These are phyloP conservation scores for Ceratocystis ficicola DNA, from an alignment of 2,329 filamentous ascomycete species.

Conservation along the genomic window DNA sequence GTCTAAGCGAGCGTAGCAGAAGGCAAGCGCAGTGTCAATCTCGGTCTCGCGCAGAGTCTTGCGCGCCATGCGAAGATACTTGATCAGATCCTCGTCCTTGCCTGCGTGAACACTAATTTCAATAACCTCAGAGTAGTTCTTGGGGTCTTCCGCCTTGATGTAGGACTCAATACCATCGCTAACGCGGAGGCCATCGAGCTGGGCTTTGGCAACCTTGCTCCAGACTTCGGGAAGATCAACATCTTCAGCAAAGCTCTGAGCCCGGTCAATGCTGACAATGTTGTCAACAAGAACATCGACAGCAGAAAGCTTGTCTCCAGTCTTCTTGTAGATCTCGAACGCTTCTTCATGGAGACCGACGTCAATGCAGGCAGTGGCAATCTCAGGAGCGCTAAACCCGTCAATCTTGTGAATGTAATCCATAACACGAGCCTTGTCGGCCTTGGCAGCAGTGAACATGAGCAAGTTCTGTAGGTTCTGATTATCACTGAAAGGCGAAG, in stretches of 20 bases:
- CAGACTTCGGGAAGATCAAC: conserved; percentile 91
- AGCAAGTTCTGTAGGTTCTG: conserved; percentile 90
- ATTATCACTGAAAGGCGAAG: conserved; percentile 97
- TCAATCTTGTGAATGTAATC: conserved; percentile 90
- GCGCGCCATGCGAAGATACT: conserved; percentile 90
- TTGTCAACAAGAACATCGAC: conserved; percentile 90
- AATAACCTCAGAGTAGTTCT: conserved; percentile 91
- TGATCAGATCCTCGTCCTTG: conserved; percentile 95
- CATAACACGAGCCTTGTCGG: conserved; percentile 88
- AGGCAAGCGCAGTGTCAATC: conserved; percentile 87
- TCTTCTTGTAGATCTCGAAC: conserved; percentile 98
- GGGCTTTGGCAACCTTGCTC: conserved; percentile 96
- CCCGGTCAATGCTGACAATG: conserved; percentile 94
- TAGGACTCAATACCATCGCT: conserved; percentile 92
- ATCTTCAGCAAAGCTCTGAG: conserved; percentile 87
- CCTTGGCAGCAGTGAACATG: conserved; percentile 91
- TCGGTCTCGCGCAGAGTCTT: conserved; percentile 90
- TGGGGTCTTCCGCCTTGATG: conserved; percentile 84
- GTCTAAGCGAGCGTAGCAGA: conserved; percentile 83
- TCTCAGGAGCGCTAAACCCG: conserved; percentile 82
- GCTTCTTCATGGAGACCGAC: conserved; percentile 93
- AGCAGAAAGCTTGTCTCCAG: conserved; percentile 73
- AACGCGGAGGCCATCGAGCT: conserved; percentile 88
- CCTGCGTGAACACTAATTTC: conserved; percentile 89
- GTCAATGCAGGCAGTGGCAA: conserved; percentile 83